These are phyloP conservation scores for Fonsecaea pugnacius DNA, from an alignment of 2,329 filamentous ascomycete genomes.

Conservation along the genomic window DNA sequence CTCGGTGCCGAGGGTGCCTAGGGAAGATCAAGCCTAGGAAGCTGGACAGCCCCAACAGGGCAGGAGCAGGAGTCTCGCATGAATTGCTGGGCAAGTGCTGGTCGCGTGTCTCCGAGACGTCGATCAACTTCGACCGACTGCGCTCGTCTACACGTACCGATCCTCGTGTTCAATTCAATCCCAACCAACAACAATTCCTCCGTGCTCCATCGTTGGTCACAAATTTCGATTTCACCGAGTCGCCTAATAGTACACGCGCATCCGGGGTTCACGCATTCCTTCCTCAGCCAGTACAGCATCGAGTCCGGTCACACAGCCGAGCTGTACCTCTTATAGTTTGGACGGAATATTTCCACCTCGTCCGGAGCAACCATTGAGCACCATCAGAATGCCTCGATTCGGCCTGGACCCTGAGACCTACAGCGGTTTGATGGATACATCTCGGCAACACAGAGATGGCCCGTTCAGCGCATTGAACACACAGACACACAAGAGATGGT, in stretches of 20 bases:
- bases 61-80: neutral
- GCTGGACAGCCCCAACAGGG: neutral
- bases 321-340: neutral
- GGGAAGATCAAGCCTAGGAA: neutral
- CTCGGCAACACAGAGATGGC: neutral
- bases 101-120: constrained; percentile 6
- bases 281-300: constrained; percentile 7
- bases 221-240: neutral
- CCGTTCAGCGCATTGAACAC: neutral
- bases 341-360: constrained; percentile 11
- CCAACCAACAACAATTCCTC: neutral
- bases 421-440: neutral
- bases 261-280: neutral
- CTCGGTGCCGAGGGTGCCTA: neutral
- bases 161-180: neutral
- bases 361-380: constrained; percentile 13
- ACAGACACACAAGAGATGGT: neutral
- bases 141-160: neutral
- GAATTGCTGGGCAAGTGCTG: neutral
- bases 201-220: neutral
- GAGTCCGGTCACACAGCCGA: constrained; percentile 15
- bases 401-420: neutral
- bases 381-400: neutral
- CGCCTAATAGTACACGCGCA: neutral
- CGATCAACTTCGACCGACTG: neutral